Base-by-base conservation (phyloP, 352 stramenopile species). In the Phytophthora palmivora region DNA sequence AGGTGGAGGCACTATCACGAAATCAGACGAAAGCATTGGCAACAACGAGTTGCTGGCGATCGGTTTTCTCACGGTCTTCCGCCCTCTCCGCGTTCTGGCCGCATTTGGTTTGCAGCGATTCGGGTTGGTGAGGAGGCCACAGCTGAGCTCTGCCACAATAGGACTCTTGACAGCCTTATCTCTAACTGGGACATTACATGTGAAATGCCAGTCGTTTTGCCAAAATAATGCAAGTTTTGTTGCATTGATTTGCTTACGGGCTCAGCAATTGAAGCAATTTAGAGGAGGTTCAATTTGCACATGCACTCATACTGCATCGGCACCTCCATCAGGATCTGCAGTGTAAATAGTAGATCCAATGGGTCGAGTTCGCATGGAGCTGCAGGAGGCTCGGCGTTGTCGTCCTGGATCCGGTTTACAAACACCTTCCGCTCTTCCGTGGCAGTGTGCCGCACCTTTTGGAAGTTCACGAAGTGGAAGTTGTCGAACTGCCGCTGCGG, bases 381-480 rank as follows among this genome's bases (percentile, higher is more conserved):
- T n/a, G 41, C 65, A 0, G 54, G 24, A 3, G 32, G 26, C 36
- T 65, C 58, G 1, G 63, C 63, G 12, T 67, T 44, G 58, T 58
- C 52, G 42, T 69, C 52, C 18, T 69, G 64, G 22, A 64, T 61
- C 8, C 58, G 51, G 18, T 69, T 30, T 16, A 62, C 58, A 8
- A 73, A 41, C 30, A 66, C 58, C 11, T 73, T 73, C 14, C 21
- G 43, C 36, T 73, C 65, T n/a, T 60, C 34, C 6, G 68, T 77
- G 49, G 88, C 87, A 9, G 80, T 72, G 56, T 79, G 72, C 69
- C 90, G 80, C n/a, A 91, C 74, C 2, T 65, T 66, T 48, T 79
- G 75, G 70, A 91, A 93, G 32, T 84, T 77, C 18, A 93, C 84
- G 39, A 93, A 93, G 66, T 94, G 82, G 65, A 93, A 93, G 57